Evolutionary conservation across 2,329 filamentous ascomycete species (phyloP), one percentile per base, ranked within the genome.

Genomic region (Microcyclospora tardicrescens): DNA sequence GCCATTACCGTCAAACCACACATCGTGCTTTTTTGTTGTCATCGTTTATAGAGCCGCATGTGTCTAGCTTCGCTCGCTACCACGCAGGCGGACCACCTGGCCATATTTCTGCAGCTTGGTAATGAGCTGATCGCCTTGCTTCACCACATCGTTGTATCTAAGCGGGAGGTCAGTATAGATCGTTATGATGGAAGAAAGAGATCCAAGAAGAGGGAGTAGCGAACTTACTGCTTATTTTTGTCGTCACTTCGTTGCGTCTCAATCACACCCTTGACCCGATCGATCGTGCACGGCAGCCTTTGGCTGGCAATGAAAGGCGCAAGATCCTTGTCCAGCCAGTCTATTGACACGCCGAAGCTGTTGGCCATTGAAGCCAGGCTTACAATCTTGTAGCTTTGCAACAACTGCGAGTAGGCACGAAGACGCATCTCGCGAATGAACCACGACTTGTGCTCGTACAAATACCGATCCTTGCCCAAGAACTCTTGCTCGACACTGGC

Each of bases 51-150:
- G 19, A 24, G 19, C 19, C 4, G 19, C 19, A 24, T 24, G 19
- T 8, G 19, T 24, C 19, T 24, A 94, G 54, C 84, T 85, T 54
- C 91, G 77, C 72, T 98, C 91, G 59, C 89, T 96, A 31, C 91
- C 91, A 55, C 91, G 77, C 65, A 98, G 71, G 57, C 91, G 77
- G 48, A 98, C 91, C 2, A 91, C 83, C 65, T 98, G 91, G 33
- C 91, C 91, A 62, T 98, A 98, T 72, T 98, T 98, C 68, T 98
- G 91, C 52, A 98, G 71, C 73, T 98, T 98, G 42, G 91, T 98
- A 61, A 98, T 96, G 46, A 98, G 73, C 64, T 93, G 84, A 63
- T 98, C 91, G 27, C 91, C 91, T 61, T 96, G 91, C 68, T 91
- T 91, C 44, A 98, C 86, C 29, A 96, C 86, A 54, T 98, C 91